phyloP scores from a whole-genome alignment of 345 rosid species.

The Anacardium occidentale region DNA sequence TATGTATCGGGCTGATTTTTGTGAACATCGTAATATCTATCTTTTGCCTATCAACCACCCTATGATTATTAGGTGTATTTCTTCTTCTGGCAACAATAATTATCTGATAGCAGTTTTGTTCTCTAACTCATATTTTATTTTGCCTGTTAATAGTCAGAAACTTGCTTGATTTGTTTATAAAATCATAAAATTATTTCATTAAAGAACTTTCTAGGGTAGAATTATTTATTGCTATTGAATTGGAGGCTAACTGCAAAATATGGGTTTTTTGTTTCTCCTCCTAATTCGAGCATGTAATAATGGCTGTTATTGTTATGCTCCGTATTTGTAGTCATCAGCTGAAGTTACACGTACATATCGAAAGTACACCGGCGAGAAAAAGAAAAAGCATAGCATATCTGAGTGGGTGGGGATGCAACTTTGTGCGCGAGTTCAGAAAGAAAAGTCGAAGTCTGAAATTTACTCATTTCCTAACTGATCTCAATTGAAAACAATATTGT shows the following conservation, averaged over 20 bases:
- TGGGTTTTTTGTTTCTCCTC: not conserved
- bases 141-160: no score
- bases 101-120: no score
- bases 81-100: not conserved
- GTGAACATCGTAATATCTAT: not conserved
- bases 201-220: not conserved
- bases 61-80: not conserved
- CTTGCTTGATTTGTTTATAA: not conserved
- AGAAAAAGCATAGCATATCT: conserved; percentile 7
- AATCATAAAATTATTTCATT: not conserved
- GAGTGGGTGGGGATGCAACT: conserved; percentile 3
- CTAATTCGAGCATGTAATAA: not conserved
- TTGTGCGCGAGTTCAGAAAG: not conserved
- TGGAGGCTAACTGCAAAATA: not conserved
- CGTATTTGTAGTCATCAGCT: conserved; percentile 1
- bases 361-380: conserved; percentile 7
- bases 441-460: not conserved
- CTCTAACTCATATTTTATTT: no score
- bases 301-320: not conserved
- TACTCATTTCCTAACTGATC: no score
- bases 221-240: not conserved
- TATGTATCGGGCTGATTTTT: not conserved
- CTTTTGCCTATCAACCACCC: no score
- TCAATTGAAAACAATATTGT: no score
- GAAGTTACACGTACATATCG: conserved; percentile 6